A percentile compares a stretch with the other conserved stretches of the same genome.
phyloP scores from a whole-genome alignment of 371 early-diverging fungal species.

The Thermomucor indicae-seudaticae region DNA sequence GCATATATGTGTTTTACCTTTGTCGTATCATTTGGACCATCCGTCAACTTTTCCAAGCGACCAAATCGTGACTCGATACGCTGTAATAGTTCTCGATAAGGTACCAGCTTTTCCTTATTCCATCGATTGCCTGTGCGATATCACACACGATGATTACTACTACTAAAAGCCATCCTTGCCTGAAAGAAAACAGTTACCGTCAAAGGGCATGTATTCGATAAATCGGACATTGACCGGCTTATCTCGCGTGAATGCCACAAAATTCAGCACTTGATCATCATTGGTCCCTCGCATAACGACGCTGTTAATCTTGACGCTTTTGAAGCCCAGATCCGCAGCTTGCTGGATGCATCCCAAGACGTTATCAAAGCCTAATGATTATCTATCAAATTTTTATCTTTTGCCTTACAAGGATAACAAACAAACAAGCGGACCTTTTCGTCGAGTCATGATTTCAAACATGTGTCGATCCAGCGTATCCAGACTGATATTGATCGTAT shows the following conservation, averaged over 20 bases:
- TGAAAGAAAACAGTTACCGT: conserved; percentile 52
- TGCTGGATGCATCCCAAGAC: conserved; percentile 75
- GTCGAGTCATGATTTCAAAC: conserved; percentile 86
- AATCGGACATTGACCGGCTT: conserved; percentile 79
- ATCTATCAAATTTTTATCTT: background rate
- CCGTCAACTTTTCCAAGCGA: conserved; percentile 54
- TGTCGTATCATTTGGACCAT: conserved; percentile 84
- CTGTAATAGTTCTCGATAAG: conserved; percentile 73
- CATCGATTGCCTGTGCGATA: conserved; percentile 72
- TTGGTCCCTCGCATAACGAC: conserved; percentile 88
- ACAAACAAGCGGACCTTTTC: conserved; percentile 49
- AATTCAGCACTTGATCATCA: conserved; percentile 77
- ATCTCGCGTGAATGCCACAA: conserved; percentile 80
- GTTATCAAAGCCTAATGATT: conserved; percentile 56
- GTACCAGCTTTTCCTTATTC: conserved; percentile 79
- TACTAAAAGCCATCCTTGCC: background rate
- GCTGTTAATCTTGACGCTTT: conserved; percentile 82
- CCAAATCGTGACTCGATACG: conserved; percentile 56
- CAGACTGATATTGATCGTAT: conserved; percentile 84
- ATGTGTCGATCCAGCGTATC: conserved; percentile 86
- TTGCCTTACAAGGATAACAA: background rate
- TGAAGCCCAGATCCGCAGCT: conserved; percentile 60
- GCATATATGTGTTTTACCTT: conserved; percentile 47
- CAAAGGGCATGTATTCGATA: conserved; percentile 98
- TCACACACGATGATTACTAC: background rate